Evolutionary conservation across 176 grass and related monocot genomes (phyloP).

Genomic region (Tuctoria greenei): DNA sequence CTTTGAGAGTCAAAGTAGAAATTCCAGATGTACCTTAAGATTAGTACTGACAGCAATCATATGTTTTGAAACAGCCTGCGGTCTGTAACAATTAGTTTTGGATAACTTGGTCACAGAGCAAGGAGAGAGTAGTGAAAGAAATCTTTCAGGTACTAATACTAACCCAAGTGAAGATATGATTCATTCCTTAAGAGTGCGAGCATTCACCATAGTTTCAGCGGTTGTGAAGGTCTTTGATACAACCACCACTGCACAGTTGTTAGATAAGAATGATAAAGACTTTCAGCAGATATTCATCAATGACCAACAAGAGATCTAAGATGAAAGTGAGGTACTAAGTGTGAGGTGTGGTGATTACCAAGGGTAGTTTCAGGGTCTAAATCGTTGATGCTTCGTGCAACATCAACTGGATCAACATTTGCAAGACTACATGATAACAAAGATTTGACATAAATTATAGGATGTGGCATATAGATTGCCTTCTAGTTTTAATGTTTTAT

Average conservation of each 20-base stretch:
- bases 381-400: constrained; percentile 88
- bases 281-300: constrained; percentile 22
- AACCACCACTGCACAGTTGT: constrained; percentile 74
- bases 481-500: neutral
- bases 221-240: constrained; percentile 99
- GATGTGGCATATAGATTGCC: constrained; percentile 9
- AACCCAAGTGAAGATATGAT: constrained; percentile 88
- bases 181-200: constrained; percentile 96
- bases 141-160: constrained; percentile 42
- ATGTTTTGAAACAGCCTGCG: constrained; percentile 87
- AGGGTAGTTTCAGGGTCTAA: constrained; percentile 94
- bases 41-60: constrained; percentile 99
- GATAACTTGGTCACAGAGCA: constrained; percentile 27
- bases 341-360: constrained; percentile 47
- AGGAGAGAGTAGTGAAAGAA: neutral
- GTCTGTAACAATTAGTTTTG: constrained; percentile 45
- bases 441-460: constrained; percentile 23
- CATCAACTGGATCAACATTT: constrained; percentile 99
- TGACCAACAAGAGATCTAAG: constrained; percentile 8
- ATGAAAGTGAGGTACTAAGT: neutral
- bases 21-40: constrained; percentile 56
- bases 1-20: neutral
- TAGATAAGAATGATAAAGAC: neutral
- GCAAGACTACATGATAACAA: constrained; percentile 72
- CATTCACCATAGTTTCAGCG: constrained; percentile 98